Percentiles rank a stretch among this genome's conserved stretches.
Evolutionary conservation across 148 eudicot species (phyloP).

Genomic region (Rhododendron griersonianum): DNA sequence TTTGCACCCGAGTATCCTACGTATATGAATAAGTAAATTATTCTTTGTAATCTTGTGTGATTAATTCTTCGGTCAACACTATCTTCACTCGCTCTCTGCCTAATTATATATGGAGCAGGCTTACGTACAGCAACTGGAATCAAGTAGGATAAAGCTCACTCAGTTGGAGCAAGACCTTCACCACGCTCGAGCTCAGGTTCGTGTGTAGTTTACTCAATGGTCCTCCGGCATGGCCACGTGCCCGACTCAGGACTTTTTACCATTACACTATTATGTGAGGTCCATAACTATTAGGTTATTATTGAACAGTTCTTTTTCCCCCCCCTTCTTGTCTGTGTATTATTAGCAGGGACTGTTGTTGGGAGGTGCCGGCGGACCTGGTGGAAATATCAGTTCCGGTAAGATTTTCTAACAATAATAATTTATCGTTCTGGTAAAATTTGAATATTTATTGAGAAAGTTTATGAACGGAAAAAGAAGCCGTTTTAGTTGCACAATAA

Average conservation of each 20-base stretch:
- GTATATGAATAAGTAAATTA: not conserved
- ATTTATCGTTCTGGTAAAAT: too few relatives aligned
- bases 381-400: slow-evolving; percentile 80
- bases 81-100: not conserved
- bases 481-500: too few relatives aligned
- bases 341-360: slow-evolving; percentile 58
- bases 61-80: not conserved
- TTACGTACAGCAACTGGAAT: slow-evolving; percentile 89
- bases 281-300: not conserved
- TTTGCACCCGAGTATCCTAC: not conserved
- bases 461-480: too few relatives aligned
- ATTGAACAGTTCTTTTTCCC: not conserved
- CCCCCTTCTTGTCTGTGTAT: not conserved
- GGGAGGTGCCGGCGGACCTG: slow-evolving; percentile 62
- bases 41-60: not conserved
- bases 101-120: slow-evolving; percentile 36
- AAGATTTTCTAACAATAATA: slow-evolving; percentile 2
- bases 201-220: not conserved
- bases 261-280: not conserved
- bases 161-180: slow-evolving; percentile 90
- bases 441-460: too few relatives aligned
- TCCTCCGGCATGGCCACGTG: not conserved
- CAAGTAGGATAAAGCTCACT: slow-evolving; percentile 81
- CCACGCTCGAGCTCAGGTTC: slow-evolving; percentile 80
- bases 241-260: not conserved